A percentile compares a stretch with the other conserved stretches of the same genome.
These are phyloP conservation scores for Aureobasidium subglaciale DNA, from an alignment of 2,329 filamentous ascomycete genomes.

Conservation along the genomic window DNA sequence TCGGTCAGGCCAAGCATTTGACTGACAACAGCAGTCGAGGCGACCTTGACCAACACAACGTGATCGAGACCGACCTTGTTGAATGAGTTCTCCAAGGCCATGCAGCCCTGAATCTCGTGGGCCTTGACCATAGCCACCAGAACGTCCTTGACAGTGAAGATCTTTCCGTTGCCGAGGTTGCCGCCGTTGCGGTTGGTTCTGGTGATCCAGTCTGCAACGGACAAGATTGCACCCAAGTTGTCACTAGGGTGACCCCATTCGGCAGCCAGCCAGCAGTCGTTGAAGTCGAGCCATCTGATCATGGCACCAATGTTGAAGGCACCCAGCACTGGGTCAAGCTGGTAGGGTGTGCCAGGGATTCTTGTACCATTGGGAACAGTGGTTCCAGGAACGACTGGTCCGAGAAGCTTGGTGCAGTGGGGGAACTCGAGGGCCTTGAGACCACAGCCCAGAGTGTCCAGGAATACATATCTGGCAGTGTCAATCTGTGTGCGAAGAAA, in stretches of 20 bases:
- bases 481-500: constrained; percentile 58
- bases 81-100: constrained; percentile 95
- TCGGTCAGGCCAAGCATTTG: constrained; percentile 89
- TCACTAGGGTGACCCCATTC: constrained; percentile 99
- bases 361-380: constrained; percentile 84
- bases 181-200: constrained; percentile 86
- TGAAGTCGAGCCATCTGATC: constrained; percentile 99
- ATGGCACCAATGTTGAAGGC: constrained; percentile 99
- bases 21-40: constrained; percentile 85
- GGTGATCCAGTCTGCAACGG: constrained; percentile 95
- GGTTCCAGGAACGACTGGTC: constrained; percentile 84
- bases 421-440: constrained; percentile 92
- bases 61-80: constrained; percentile 98
- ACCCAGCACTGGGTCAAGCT: constrained; percentile 89
- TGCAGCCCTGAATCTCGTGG: constrained; percentile 95
- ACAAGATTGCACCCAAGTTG: constrained; percentile 93
- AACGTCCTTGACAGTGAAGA: constrained; percentile 82
- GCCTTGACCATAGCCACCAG: constrained; percentile 95
- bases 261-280: constrained; percentile 98
- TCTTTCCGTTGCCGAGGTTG: constrained; percentile 62
- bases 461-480: constrained; percentile 91
- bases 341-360: constrained; percentile 85
- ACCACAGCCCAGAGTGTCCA: constrained; percentile 94
- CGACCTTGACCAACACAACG: constrained; percentile 96
- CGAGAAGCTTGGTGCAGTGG: constrained; percentile 91